phyloP scores from a whole-genome alignment of 371 early-diverging fungal species.

The Mortierella sp. region DNA sequence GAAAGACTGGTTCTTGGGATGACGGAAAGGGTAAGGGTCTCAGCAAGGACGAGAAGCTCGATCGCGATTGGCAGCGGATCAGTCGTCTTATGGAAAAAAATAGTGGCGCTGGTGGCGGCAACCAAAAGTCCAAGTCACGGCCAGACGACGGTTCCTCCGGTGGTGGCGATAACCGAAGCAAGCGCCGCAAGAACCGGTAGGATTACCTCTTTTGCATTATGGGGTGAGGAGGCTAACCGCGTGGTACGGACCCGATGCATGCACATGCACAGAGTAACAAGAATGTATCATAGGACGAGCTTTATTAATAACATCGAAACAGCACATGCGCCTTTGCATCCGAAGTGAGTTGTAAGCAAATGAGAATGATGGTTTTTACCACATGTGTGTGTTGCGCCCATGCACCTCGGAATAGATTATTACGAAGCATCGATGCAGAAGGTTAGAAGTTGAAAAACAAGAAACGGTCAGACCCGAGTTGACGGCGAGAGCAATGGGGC shows the following conservation, averaged over 20 bases:
- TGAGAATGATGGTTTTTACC: background rate
- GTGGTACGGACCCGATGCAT: background rate
- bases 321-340: background rate
- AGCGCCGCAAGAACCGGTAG: constrained; percentile 43
- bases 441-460: background rate
- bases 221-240: background rate
- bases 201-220: constrained; percentile 5
- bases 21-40: constrained; percentile 61
- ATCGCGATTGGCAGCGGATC: constrained; percentile 80
- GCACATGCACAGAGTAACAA: background rate
- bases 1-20: constrained; percentile 65
- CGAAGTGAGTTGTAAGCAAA: background rate
- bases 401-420: background rate
- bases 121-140: constrained; percentile 35
- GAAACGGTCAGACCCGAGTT: background rate
- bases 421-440: constrained; percentile 1
- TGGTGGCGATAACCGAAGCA: constrained; percentile 27
- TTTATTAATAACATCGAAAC: constrained; percentile 2
- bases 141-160: constrained; percentile 27
- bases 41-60: constrained; percentile 71
- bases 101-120: constrained; percentile 67
- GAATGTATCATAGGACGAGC: background rate
- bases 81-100: constrained; percentile 78
- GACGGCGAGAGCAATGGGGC: background rate
- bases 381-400: background rate